phyloP scores from a whole-genome alignment of 2,329 filamentous ascomycete genomes.

The Hyphodiscus sp. region DNA sequence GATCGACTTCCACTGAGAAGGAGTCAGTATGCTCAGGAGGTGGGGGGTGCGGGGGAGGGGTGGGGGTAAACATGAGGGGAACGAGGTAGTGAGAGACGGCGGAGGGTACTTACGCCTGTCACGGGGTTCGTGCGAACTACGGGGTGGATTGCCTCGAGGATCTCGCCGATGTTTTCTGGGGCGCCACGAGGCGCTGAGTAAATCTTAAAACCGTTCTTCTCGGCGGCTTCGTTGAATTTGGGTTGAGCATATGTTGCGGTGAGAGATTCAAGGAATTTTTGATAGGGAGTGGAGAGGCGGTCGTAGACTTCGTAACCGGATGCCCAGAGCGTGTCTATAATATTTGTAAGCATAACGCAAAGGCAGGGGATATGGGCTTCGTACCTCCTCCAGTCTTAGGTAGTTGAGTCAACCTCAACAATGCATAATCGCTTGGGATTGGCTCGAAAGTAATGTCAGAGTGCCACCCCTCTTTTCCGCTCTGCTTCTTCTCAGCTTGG shows the following conservation, averaged over 20 bases:
- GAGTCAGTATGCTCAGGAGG: too few relatives aligned
- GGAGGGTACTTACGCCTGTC: constrained; percentile 29
- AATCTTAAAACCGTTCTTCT: constrained; percentile 37
- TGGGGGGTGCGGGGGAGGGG: not conserved
- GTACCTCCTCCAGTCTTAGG: constrained; percentile 29
- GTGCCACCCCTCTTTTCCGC: constrained; percentile 46
- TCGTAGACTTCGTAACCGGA: constrained; percentile 62
- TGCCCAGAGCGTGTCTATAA: constrained; percentile 36
- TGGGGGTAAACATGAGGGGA: not conserved
- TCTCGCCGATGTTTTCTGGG: constrained; percentile 49
- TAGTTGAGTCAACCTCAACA: constrained; percentile 28
- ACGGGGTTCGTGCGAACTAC: constrained; percentile 54
- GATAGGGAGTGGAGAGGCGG: constrained; percentile 49
- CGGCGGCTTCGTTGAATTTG: constrained; percentile 43
- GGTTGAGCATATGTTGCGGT: constrained; percentile 50
- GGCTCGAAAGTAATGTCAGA: constrained; percentile 61
- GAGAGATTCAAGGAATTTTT: constrained; percentile 50
- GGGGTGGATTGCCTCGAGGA: constrained; percentile 39
- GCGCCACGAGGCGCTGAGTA: constrained; percentile 44
- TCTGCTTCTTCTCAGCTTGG: constrained; percentile 39
- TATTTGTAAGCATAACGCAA: not conserved
- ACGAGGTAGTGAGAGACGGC: not conserved
- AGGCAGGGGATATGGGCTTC: not conserved
- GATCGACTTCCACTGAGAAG: constrained; percentile 41
- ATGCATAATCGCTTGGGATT: constrained; percentile 56